Conservation (phyloP, 2,329 filamentous ascomycete species). For the Trichoderma sp. region DNA sequence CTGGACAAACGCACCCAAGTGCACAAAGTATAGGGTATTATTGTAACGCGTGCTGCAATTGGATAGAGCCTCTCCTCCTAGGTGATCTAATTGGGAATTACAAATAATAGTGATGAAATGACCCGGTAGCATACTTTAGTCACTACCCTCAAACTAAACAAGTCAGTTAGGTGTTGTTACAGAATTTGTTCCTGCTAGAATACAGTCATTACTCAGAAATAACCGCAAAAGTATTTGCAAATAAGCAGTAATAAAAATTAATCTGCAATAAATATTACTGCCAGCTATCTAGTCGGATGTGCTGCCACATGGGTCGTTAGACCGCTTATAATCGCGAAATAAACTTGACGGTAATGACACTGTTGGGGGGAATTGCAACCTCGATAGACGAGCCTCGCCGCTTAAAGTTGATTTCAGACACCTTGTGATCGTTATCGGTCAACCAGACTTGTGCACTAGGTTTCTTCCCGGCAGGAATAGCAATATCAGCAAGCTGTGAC, state of each 20-base stretch:
- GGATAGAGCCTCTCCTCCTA: neutral
- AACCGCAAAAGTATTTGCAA: neutral
- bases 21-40: neutral
- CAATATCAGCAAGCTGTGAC: neutral
- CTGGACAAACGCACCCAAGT: neutral
- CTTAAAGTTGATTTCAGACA: neutral
- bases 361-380: neutral
- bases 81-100: neutral
- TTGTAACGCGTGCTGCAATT: neutral
- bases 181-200: neutral
- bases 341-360: neutral
- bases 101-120: neutral
- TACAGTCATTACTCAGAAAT: neutral
- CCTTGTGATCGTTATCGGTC: neutral
- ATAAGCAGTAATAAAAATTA: neutral
- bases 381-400: neutral
- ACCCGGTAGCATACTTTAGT: neutral
- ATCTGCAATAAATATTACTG: neutral
- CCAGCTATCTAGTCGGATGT: neutral
- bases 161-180: neutral
- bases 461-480: neutral
- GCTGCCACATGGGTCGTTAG: neutral
- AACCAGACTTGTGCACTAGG: neutral
- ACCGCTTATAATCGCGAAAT: neutral
- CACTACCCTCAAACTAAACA: neutral